A percentile compares a stretch with the other conserved stretches of the same genome.
phyloP scores from a whole-genome alignment of 805 yeast species.

The Ogataea dorogensis region DNA sequence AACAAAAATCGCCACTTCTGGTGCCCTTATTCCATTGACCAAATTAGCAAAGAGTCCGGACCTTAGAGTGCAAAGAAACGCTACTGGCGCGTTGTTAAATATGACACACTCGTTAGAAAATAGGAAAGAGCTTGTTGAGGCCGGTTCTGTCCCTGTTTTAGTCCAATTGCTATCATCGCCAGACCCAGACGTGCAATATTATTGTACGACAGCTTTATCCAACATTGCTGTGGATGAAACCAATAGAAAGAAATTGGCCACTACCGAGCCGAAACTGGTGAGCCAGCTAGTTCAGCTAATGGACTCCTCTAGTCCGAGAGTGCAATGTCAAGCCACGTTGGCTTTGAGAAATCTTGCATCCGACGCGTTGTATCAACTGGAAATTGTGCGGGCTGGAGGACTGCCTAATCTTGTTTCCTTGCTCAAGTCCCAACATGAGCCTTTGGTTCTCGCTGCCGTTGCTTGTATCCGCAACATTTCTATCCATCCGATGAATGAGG shows the following conservation, averaged over 20 bases:
- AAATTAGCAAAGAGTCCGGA: conserved; percentile 93
- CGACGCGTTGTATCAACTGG: conserved; percentile 93
- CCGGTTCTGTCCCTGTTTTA: conserved; percentile 96
- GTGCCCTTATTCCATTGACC: conserved; percentile 92
- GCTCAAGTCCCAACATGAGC: conserved; percentile 85
- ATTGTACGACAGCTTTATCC: conserved; percentile 95
- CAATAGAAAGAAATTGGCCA: conserved; percentile 82
- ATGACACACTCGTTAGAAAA: conserved; percentile 98
- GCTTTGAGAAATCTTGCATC: conserved; percentile 95
- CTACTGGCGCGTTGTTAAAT: conserved; percentile 95
- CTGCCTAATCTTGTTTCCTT: conserved; percentile 89
- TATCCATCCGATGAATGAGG: conserved; percentile 94
- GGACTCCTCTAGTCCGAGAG: conserved; percentile 92
- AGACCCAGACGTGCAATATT: conserved; percentile 97
- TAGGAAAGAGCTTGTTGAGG: conserved; percentile 92
- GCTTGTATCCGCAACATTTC: conserved; percentile 98
- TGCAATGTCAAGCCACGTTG: conserved; percentile 97
- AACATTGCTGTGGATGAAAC: conserved; percentile 96
- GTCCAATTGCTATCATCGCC: conserved; percentile 80
- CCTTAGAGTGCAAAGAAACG: conserved; percentile 95
- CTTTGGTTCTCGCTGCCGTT: conserved; percentile 91
- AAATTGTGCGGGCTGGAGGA: conserved; percentile 94
- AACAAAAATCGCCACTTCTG: conserved; percentile 91
- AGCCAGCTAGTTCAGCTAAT: conserved; percentile 82
- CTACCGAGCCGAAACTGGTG: conserved; percentile 90